Base-by-base conservation (phyloP, 2,329 filamentous ascomycete genomes). In the Penicillium sp. region DNA sequence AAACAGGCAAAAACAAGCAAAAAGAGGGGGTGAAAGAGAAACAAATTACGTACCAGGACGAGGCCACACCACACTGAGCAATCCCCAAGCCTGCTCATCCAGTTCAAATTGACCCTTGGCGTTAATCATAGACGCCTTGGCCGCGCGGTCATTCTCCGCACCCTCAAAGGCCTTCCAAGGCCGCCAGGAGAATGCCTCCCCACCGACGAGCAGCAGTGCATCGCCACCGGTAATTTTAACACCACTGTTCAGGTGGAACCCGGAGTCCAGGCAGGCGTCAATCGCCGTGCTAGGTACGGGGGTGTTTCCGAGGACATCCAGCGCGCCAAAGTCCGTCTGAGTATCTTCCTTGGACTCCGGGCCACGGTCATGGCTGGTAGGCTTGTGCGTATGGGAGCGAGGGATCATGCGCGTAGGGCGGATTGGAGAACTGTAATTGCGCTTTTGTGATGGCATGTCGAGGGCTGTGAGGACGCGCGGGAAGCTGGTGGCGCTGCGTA, bases 111-210 rank as follows among this genome's bases (percentile, higher is more conserved):
- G 91, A 0, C 92, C 91, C 77, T 90, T 93, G 51, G 76, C 79
- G 77, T 97, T 96, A 59, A 90, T 74, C 70, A 96, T 79, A 61
- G 70, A 78, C 64, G 76, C 77, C 63, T 70, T 80, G 68, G 72
- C 75, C 28, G 53, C 61, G 30, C 47, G 45, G 9, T 76, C 50
- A 59, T 67, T 33, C 64, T 70, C 73, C 79, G 72, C 70, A 72
- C 75, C 71, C 68, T 77, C 61, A 66, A 62, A 38, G 64, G 66
- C 77, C 63, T 85, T 78, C 92, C 94, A 97, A 4, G 95, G 95
- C 73, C 86, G 82, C 95, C 95, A 99, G 55, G 83, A 80, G 76
- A 97, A 98, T 0, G 90, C 93, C 78, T 98, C 93, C 6, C 94
- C 94, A 44, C 88, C 89, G 1, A 97, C 85, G 5, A 99, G 83